Evolutionary conservation across 495 filamentous ascomycete genomes (phyloP).

Genomic region (Talaromyces wortmannii): DNA sequence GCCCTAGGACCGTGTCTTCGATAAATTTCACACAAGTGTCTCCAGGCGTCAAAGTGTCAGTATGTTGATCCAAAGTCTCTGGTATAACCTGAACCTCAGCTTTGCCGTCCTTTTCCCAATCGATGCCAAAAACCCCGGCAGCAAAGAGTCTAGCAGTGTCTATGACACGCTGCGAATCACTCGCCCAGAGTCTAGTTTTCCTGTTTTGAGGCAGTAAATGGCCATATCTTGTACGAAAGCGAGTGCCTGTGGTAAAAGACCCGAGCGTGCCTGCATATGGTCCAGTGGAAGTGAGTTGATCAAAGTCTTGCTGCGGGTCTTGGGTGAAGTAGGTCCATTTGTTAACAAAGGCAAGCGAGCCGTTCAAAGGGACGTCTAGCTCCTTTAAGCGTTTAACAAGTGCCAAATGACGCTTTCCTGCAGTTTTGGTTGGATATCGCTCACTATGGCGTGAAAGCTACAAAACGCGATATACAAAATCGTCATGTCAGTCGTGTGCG

Average conservation of each 20-base stretch:
- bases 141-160: conserved; percentile 52
- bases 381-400: conserved; percentile 37
- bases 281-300: conserved; percentile 51
- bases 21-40: conserved; percentile 49
- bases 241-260: conserved; percentile 51
- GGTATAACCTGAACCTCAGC: conserved; percentile 45
- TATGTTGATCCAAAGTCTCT: conserved; percentile 39
- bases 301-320: conserved; percentile 31
- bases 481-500: not conserved
- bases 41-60: conserved; percentile 52
- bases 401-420: conserved; percentile 45
- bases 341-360: conserved; percentile 46
- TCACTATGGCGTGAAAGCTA: conserved; percentile 56
- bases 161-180: conserved; percentile 48
- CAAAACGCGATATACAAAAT: not conserved
- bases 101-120: conserved; percentile 29
- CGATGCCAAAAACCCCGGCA: conserved; percentile 48
- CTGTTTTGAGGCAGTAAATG: conserved; percentile 25
- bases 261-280: conserved; percentile 49
- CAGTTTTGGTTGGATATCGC: conserved; percentile 48
- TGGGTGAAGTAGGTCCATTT: conserved; percentile 49
- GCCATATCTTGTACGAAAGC: conserved; percentile 46
- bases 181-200: conserved; percentile 45
- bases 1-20: conserved; percentile 36
- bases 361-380: conserved; percentile 33